A percentile compares a stretch with the other conserved stretches of the same genome.
phyloP scores from a whole-genome alignment of 305 asterid genomes.

The Solanum hybrid region DNA sequence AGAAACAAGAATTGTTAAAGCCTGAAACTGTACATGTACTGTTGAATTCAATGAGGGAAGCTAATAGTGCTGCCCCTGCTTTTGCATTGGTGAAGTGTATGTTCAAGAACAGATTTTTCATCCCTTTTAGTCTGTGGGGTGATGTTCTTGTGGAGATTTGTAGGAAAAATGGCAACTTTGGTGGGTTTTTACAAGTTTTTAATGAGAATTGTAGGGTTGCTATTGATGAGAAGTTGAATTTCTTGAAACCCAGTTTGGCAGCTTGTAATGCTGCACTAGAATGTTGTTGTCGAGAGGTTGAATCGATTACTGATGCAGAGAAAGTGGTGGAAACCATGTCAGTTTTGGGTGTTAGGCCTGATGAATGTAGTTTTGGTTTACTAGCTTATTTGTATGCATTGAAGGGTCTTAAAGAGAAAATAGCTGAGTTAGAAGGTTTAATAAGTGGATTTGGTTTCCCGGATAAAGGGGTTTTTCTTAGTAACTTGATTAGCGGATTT shows the following conservation, averaged over 20 bases:
- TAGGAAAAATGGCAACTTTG: conserved; percentile 56
- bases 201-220: conserved; percentile 64
- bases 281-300: conserved; percentile 58
- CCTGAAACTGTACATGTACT: conserved; percentile 43
- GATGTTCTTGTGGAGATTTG: conserved; percentile 48
- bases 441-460: conserved; percentile 45
- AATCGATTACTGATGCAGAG: conserved; percentile 60
- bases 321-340: conserved; percentile 71
- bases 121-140: conserved; percentile 76
- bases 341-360: conserved; percentile 62
- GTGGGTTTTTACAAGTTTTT: conserved; percentile 48
- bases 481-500: conserved; percentile 69
- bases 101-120: conserved; percentile 70
- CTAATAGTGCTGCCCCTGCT: conserved; percentile 65
- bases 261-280: conserved; percentile 86
- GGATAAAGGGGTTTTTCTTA: conserved; percentile 26
- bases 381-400: conserved; percentile 73
- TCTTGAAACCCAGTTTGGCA: conserved; percentile 61
- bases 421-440: conserved; percentile 51
- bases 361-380: conserved; percentile 50
- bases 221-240: conserved; percentile 56
- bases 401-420: conserved; percentile 55
- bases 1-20: conserved; percentile 57
- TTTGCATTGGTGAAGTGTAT: conserved; percentile 72
- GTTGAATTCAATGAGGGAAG: conserved; percentile 57